phyloP scores from a whole-genome alignment of 2,329 filamentous ascomycete genomes.

The Scytalidium lignicola region DNA sequence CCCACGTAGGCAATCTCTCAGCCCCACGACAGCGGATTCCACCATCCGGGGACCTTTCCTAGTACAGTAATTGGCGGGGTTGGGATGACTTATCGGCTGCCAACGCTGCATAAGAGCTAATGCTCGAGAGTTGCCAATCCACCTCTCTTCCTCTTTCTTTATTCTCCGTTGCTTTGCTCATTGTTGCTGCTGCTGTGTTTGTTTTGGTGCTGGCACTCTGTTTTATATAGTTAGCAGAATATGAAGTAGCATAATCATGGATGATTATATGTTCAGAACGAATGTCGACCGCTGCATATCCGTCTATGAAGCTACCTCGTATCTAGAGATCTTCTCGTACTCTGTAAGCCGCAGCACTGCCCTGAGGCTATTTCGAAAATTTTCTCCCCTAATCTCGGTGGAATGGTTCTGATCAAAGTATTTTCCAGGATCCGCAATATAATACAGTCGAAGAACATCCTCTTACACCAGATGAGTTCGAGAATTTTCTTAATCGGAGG shows the following conservation, averaged over 20 bases:
- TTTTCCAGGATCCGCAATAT: conserved; percentile 19
- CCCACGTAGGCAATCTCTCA: background rate
- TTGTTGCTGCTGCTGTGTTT: background rate
- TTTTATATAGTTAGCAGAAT: background rate
- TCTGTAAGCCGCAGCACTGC: conserved; percentile 16
- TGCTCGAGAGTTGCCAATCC: background rate
- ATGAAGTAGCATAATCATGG: conserved; percentile 18
- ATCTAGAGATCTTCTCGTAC: conserved; percentile 27
- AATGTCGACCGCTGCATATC: conserved; percentile 22
- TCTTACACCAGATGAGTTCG: conserved; percentile 26
- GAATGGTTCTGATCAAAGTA: conserved; percentile 2
- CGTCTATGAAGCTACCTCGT: conserved; percentile 23
- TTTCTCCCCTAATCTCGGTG: background rate
- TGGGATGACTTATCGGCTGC: background rate
- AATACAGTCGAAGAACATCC: conserved; percentile 27
- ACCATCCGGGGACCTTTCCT: background rate
- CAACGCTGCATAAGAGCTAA: background rate
- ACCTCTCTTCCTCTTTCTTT: background rate
- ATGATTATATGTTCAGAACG: conserved; percentile 29
- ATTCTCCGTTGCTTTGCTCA: background rate
- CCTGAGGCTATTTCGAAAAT: background rate
- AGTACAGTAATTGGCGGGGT: background rate
- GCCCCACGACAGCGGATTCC: background rate
- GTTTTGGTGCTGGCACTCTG: background rate
- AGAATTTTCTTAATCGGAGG: conserved; percentile 26